phyloP scores from a whole-genome alignment of 169 alveolate genomes.

The Miamiensis avidus region DNA sequence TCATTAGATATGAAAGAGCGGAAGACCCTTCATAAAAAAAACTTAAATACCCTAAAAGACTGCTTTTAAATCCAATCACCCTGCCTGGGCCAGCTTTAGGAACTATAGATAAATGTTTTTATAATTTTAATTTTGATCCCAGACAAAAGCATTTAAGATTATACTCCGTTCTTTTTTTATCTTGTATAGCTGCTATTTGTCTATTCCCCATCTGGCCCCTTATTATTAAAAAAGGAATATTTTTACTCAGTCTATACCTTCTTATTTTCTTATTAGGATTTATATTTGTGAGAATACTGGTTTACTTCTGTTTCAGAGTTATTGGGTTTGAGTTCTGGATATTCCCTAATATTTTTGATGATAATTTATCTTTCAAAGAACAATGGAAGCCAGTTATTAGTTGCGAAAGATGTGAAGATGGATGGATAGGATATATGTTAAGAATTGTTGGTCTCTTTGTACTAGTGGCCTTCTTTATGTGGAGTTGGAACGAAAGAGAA shows the following conservation, averaged over 20 bases:
- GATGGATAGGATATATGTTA: background rate
- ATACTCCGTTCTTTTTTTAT: background rate
- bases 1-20: background rate
- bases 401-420: background rate
- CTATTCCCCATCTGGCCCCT: background rate
- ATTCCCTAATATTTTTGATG: background rate
- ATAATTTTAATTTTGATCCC: background rate
- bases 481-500: background rate
- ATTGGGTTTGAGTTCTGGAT: background rate
- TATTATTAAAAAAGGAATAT: background rate
- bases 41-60: background rate
- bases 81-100: background rate
- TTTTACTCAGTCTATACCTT: background rate
- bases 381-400: background rate
- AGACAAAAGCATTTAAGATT: too few species aligned
- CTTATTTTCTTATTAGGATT: background rate
- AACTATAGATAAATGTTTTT: background rate
- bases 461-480: background rate
- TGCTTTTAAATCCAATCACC: background rate
- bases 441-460: background rate
- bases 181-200: background rate
- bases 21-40: background rate
- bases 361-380: background rate
- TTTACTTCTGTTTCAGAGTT: background rate
- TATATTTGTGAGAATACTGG: background rate